Conservation (phyloP, 805 yeast genomes). For the Yarrowia deformans region DNA sequence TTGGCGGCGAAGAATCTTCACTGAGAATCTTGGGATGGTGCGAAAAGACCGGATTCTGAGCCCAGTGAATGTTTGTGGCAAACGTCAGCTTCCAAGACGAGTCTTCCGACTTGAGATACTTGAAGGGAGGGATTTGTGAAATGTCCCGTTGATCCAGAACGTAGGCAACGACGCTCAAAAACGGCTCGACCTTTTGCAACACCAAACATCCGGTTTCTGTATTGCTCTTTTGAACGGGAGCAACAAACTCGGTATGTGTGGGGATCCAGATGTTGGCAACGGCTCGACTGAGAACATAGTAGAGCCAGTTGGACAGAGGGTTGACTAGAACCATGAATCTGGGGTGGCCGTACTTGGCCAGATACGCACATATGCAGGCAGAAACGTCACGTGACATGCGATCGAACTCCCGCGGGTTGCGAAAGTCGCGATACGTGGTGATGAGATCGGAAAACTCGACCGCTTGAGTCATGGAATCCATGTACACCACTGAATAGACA, state of each 20-base stretch:
- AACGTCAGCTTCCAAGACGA: constrained; percentile 7
- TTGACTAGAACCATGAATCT: constrained; percentile 3
- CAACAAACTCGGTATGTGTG: neutral
- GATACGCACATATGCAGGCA: neutral
- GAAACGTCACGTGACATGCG: neutral
- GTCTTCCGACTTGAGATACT: neutral
- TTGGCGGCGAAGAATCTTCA: neutral
- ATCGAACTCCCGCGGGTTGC: neutral
- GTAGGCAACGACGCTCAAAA: neutral
- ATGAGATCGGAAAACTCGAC: constrained; percentile 4
- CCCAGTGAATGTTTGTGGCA: constrained; percentile 7
- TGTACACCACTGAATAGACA: neutral
- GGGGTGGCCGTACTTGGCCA: neutral
- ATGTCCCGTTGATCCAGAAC: neutral
- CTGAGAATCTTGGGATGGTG: neutral
- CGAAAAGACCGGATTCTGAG: neutral
- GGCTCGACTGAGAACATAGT: neutral
- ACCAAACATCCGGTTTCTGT: neutral
- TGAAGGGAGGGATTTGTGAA: neutral
- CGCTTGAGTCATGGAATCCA: constrained; percentile 9
- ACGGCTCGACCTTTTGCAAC: neutral
- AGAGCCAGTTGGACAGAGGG: constrained; percentile 5
- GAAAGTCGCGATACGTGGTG: neutral
- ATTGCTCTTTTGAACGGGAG: neutral
- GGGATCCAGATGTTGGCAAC: neutral